Base-by-base conservation (phyloP, 345 rosid genomes). In the Populus euphratica region DNA sequence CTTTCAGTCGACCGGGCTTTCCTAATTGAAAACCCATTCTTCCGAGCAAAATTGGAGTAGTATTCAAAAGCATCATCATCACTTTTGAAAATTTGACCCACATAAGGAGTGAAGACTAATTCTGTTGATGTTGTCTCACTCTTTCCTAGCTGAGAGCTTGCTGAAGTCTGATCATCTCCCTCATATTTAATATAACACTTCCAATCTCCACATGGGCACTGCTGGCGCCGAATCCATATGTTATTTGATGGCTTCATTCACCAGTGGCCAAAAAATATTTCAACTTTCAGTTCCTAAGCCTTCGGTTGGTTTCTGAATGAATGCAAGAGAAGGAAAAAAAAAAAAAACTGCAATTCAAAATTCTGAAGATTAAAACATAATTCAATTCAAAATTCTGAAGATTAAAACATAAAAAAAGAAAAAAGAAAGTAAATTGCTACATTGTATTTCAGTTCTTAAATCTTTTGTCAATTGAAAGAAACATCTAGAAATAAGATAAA, bases 121-220 rank as follows among this genome's bases (percentile, higher is more conserved):
- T 87, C 98, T 8, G 74, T 43, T 73, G 89, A 36, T 62, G 87
- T 68, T 79, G 85, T 77, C 81, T 93, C 95, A 65, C 66, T 88
- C 77, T 88, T 93, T n/a, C 86, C 75, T 25, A 81, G 77, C 68
- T 87, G 89, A 66, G 86, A 80, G 81, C 68, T 87, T 43, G 82
- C 73, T 8, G 86, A 78, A 64, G 84, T 81, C 83, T 88, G 93
- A 81, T 85, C 88, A 74, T 93, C 93, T 77, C 92, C 92, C 52
- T 93, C 94, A 72, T 84, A 73, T 76, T 81, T 87, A 69, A 91
- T 81, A 29, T 86, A 93, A 70, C 99, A 95, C 73, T 95, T 95
- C 98, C 98, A 92, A 82, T 95, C 97, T 74, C 98, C 96, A 76
- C 99, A 95, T 4, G 94, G 93, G 78, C 99, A 95, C 72, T 95